Base-by-base conservation (phyloP, 495 filamentous ascomycete species). In the Penicillium simplicissimum region DNA sequence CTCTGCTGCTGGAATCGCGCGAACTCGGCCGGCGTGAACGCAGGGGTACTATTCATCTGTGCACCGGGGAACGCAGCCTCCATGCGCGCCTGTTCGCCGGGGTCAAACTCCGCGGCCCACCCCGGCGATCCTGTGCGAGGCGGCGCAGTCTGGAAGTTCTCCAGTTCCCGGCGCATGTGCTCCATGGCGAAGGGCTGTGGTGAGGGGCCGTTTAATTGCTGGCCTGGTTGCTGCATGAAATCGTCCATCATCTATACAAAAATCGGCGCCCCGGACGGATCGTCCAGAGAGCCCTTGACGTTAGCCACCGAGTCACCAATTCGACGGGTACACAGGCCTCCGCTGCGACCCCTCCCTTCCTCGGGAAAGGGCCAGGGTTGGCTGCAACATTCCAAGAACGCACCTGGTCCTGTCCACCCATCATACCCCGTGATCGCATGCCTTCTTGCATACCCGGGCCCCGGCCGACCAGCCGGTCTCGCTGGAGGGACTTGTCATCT, bases 401-500 rank as follows among this genome's bases (percentile, higher is more conserved):
- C 71, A 91, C 89, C 74, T 85, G 80, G 70, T 89, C 87, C 56
- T 86, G 83, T 51, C 80, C 82, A 36, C 79, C 80, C 71, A 81
- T 84, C 81, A 86, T 84, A 17, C 76, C 79, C 58, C 74, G 76
- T 58, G 81, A 87, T 61, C 88, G 81, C 77, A 90, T 87, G 62
- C 85, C 74, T 66, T 89, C 86, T 69, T 87, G 84, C 76, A 87
- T 68, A 25, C 80, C 81, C 1, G 88, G 85, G 31, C 87, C 86
- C 55, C 87, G 78, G 64, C 90, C 90, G 37, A 88, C 87, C 60
- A 97, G 80, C 40, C 95, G 82, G 75, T 98, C 95, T 65, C 92
- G 84, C 73, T 97, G 94, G 56, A 97, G 83, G 31, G 89, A 92
- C 78, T 93, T 97, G 80, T 98, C 95, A 79, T 96, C 91, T 67